Conservation (phyloP, 2,329 filamentous ascomycete genomes). For the Hymenoscyphus infarciens region DNA sequence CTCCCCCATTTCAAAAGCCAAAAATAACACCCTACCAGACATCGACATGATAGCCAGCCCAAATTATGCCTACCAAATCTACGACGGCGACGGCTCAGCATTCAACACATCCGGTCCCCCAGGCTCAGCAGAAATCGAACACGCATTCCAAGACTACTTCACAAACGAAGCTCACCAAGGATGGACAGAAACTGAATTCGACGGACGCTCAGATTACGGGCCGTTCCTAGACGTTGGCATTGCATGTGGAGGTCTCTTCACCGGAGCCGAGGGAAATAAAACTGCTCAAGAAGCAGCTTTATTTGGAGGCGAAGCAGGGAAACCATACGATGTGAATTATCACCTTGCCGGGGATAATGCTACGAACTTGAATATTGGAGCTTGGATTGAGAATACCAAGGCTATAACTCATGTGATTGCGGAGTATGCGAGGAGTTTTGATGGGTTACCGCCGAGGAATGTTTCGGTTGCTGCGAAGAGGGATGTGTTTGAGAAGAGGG, state of each 20-base stretch:
- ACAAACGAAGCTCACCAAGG: slow-evolving; percentile 15
- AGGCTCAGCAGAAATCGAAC: slow-evolving; percentile 46
- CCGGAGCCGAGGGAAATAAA: slow-evolving; percentile 73
- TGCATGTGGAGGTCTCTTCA: slow-evolving; percentile 69
- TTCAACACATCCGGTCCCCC: slow-evolving; percentile 65
- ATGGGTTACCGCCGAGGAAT: slow-evolving; percentile 10
- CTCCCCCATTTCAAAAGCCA: neutral
- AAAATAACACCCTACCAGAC: slow-evolving; percentile 50
- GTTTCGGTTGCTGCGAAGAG: slow-evolving; percentile 5
- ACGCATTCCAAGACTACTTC: slow-evolving; percentile 21
- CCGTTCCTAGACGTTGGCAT: slow-evolving; percentile 70
- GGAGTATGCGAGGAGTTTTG: slow-evolving; percentile 20
- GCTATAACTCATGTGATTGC: slow-evolving; percentile 35
- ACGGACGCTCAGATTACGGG: slow-evolving; percentile 75
- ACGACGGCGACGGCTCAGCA: slow-evolving; percentile 64
- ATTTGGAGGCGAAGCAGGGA: slow-evolving; percentile 65
- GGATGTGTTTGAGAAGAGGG: neutral
- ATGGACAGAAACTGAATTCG: slow-evolving; percentile 48
- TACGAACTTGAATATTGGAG: slow-evolving; percentile 53
- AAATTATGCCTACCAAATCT: slow-evolving; percentile 64
- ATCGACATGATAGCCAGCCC: slow-evolving; percentile 48
- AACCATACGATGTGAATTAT: slow-evolving; percentile 55
- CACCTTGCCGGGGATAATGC: slow-evolving; percentile 58
- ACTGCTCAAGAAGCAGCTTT: slow-evolving; percentile 58
- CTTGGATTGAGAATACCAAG: slow-evolving; percentile 56